Percentiles rank a stretch among this genome's conserved stretches.
These are phyloP conservation scores for Viridothelium virens DNA, from an alignment of 495 filamentous ascomycete species.

Conservation along the genomic window DNA sequence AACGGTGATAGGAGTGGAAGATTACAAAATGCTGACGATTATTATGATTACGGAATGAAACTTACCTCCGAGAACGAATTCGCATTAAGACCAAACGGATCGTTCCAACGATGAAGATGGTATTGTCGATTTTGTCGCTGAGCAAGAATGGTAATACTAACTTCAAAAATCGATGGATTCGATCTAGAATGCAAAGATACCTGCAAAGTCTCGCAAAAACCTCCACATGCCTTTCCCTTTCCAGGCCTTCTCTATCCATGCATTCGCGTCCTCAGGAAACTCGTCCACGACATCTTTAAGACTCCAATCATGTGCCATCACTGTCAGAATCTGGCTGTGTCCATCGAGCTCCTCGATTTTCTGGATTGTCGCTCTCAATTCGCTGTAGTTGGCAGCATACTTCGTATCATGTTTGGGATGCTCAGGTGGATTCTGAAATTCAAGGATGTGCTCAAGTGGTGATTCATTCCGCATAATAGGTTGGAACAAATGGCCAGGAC, in stretches of 20 bases:
- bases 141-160: background rate
- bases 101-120: too few species aligned
- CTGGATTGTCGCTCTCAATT: constrained; percentile 11
- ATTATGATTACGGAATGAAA: too few species aligned
- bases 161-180: background rate
- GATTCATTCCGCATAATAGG: constrained; percentile 15
- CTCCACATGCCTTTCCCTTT: constrained; percentile 17
- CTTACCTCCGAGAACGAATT: too few species aligned
- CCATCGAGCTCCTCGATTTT: constrained; percentile 18
- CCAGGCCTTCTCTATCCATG: constrained; percentile 17
- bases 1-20: too few species aligned
- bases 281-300: constrained; percentile 18
- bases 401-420: background rate
- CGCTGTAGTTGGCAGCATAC: constrained; percentile 12
- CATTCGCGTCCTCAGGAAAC: constrained; percentile 15
- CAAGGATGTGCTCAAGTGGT: constrained; percentile 12
- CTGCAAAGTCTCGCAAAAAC: constrained; percentile 18
- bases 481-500: constrained; percentile 18
- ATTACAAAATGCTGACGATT: too few species aligned
- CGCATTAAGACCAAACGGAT: too few species aligned
- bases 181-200: background rate
- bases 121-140: background rate
- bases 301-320: constrained; percentile 23
- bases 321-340: constrained; percentile 13
- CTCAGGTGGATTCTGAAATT: background rate